A percentile compares a stretch with the other conserved stretches of the same genome.
Conservation (phyloP, 1,284 basidiomycete species). For the Ceratobasidium sp. region DNA sequence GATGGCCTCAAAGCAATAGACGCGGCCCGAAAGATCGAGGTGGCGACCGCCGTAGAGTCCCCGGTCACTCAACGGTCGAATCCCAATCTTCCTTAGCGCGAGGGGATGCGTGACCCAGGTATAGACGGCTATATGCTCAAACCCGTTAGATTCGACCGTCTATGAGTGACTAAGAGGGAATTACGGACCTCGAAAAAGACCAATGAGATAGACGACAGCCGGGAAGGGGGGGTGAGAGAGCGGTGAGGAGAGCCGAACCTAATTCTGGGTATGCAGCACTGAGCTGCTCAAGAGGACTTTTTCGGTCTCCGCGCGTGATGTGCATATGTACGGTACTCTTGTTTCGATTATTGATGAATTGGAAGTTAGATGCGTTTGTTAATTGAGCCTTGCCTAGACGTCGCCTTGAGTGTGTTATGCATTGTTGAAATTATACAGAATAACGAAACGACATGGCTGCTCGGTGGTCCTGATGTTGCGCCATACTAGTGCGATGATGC, state of each 20-base stretch:
- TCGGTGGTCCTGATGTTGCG: too few species aligned
- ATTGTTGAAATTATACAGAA: too few species aligned
- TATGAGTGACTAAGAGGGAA: constrained; percentile 72
- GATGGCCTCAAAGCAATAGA: constrained; percentile 82
- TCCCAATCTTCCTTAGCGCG: constrained; percentile 85
- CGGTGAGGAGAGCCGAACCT: constrained; percentile 62
- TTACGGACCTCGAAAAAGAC: constrained; percentile 69
- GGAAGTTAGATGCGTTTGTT: too few species aligned
- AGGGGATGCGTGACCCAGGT: constrained; percentile 70
- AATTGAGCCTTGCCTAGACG: too few species aligned
- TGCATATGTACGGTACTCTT: too few species aligned
- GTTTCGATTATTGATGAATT: too few species aligned
- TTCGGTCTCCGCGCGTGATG: too few species aligned
- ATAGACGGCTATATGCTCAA: constrained; percentile 92
- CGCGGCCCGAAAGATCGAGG: constrained; percentile 75
- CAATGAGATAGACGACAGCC: constrained; percentile 69
- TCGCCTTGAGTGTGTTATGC: too few species aligned
- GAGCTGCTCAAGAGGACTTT: background rate
- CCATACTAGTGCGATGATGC: too few species aligned
- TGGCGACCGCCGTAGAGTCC: background rate
- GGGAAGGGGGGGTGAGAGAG: constrained; percentile 81
- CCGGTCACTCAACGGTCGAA: constrained; percentile 70
- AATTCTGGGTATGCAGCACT: constrained; percentile 26
- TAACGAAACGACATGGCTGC: too few species aligned
- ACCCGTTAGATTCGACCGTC: constrained; percentile 83